phyloP scores from a whole-genome alignment of 1,139 yeast genomes.

The Hanseniaspora uvarum region DNA sequence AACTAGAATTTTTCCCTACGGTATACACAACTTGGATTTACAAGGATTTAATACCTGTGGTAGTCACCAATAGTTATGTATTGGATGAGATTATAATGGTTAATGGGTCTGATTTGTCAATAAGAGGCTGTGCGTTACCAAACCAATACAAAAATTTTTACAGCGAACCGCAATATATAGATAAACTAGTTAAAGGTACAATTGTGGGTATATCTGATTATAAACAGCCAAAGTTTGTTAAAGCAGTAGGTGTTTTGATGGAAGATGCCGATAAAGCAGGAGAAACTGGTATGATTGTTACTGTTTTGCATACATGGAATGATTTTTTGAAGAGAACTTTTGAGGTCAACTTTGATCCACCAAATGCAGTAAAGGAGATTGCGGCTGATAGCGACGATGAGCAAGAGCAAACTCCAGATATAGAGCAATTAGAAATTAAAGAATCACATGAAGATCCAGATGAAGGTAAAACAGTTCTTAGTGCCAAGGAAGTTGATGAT shows the following conservation, averaged over 20 bases:
- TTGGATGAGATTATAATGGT: conserved; percentile 42
- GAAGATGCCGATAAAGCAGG: conserved; percentile 40
- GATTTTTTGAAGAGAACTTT: conserved; percentile 44
- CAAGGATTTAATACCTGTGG: conserved; percentile 54
- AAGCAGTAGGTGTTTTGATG: conserved; percentile 65
- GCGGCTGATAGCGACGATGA: conserved; percentile 16
- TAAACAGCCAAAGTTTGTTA: conserved; percentile 50
- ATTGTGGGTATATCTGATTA: conserved; percentile 65
- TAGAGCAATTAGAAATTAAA: conserved; percentile 16
- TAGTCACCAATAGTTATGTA: conserved; percentile 66
- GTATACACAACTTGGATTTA: conserved; percentile 62
- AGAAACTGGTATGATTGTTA: conserved; percentile 55
- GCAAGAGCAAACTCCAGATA: conserved; percentile 11
- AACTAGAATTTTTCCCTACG: conserved; percentile 51
- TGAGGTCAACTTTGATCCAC: conserved; percentile 40
- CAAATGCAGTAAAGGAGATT: conserved; percentile 22
- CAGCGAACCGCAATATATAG: conserved; percentile 21
- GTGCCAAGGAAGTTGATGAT: conserved; percentile 64
- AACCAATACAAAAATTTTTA: conserved; percentile 35
- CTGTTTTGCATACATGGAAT: conserved; percentile 43
- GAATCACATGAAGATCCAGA: conserved; percentile 26
- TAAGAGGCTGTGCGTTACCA: conserved; percentile 56
- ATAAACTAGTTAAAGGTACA: conserved; percentile 36
- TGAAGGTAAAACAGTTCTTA: conserved; percentile 32
- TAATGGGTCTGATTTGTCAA: conserved; percentile 83